Evolutionary conservation across 805 yeast genomes (phyloP).

Genomic region (Candida awuae): DNA sequence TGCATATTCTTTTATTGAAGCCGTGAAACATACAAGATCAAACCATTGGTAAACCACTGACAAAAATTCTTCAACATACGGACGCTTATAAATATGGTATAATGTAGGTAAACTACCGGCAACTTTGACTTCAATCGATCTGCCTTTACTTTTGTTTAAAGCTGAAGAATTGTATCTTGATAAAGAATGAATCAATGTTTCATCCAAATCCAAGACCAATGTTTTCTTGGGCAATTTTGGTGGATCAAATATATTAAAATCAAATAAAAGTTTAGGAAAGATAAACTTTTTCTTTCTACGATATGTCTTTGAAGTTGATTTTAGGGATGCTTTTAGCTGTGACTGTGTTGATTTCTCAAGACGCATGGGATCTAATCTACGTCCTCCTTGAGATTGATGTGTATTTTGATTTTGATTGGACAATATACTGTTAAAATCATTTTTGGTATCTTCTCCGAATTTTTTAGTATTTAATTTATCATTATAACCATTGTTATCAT

Average conservation of each 20-base stretch:
- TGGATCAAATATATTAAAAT: constrained; percentile 27
- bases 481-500: neutral
- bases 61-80: constrained; percentile 80
- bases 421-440: too few relatives aligned
- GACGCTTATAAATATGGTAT: constrained; percentile 87
- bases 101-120: constrained; percentile 61
- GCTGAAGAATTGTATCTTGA: constrained; percentile 48
- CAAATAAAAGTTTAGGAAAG: constrained; percentile 29
- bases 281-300: constrained; percentile 24
- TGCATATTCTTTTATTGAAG: constrained; percentile 90
- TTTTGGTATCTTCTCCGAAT: too few relatives aligned
- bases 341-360: neutral
- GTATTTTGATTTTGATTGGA: too few relatives aligned
- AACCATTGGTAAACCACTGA: constrained; percentile 78
- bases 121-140: constrained; percentile 76
- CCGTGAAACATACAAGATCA: constrained; percentile 85
- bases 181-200: constrained; percentile 86
- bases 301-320: neutral
- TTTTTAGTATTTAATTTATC: neutral
- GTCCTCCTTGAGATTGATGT: too few relatives aligned
- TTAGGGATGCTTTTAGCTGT: neutral
- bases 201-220: constrained; percentile 84
- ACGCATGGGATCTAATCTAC: too few relatives aligned
- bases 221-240: constrained; percentile 41
- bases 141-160: constrained; percentile 38